Conservation (phyloP, 169 alveolate species). For the Blepharisma undulans region DNA sequence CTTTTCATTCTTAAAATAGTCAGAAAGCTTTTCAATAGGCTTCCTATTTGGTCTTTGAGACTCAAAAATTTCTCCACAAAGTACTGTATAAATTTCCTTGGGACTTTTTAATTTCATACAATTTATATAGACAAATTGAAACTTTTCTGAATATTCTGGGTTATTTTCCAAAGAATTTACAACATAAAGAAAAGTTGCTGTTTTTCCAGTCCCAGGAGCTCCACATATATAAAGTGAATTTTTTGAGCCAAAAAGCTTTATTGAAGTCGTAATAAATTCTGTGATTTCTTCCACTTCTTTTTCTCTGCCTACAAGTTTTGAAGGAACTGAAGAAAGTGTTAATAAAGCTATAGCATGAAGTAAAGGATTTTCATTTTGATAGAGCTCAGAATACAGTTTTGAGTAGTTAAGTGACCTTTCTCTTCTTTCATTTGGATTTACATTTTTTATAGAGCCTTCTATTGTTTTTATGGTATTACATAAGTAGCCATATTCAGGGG, state of each 20-base stretch:
- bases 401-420: constrained; percentile 10
- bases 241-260: constrained; percentile 43
- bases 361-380: not conserved
- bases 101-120: constrained; percentile 64
- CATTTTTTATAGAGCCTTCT: not conserved
- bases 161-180: not conserved
- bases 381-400: not conserved
- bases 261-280: constrained; percentile 43
- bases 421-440: not conserved
- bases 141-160: constrained; percentile 11
- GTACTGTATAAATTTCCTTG: constrained; percentile 46
- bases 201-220: constrained; percentile 75
- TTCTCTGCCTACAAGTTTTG: constrained; percentile 60
- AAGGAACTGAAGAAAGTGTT: constrained; percentile 11
- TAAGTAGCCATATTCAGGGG: not conserved
- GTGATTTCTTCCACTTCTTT: constrained; percentile 43
- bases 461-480: not conserved
- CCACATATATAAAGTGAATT: constrained; percentile 63
- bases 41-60: not conserved
- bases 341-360: not conserved
- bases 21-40: not conserved
- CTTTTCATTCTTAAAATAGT: constrained; percentile 3
- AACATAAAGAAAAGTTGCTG: constrained; percentile 55
- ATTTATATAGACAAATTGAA: constrained; percentile 53
- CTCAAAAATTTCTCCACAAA: constrained; percentile 37